Evolutionary conservation across 1,284 basidiomycete genomes (phyloP).

Genomic region (Pyrrhoderma noxium): DNA sequence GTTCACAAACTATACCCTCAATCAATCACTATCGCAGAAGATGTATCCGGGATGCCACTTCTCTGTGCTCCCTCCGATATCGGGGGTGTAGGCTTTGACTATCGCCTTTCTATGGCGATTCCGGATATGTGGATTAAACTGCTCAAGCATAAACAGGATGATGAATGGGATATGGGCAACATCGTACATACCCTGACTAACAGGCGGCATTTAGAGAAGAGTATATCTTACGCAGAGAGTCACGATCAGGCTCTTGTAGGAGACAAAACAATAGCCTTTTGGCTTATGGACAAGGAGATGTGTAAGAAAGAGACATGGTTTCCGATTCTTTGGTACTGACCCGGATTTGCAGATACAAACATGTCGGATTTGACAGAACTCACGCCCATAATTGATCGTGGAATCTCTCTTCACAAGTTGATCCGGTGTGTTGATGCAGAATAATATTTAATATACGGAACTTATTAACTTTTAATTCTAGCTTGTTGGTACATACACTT

Average conservation of each 20-base stretch:
- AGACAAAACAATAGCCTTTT: slow-evolving; percentile 97
- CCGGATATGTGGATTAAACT: slow-evolving; percentile 99
- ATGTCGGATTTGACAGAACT: slow-evolving; percentile 90
- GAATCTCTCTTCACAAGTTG: slow-evolving; percentile 93
- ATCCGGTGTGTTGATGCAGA: slow-evolving; percentile 60
- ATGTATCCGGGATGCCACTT: slow-evolving; percentile 97
- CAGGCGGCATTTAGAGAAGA: slow-evolving; percentile 84
- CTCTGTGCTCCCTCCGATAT: slow-evolving; percentile 74
- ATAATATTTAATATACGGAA: background rate
- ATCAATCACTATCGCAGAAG: slow-evolving; percentile 90
- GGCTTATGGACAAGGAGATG: slow-evolving; percentile 99
- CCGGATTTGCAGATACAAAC: slow-evolving; percentile 65
- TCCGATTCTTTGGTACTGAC: background rate
- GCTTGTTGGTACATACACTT: slow-evolving; percentile 83
- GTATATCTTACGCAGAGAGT: slow-evolving; percentile 92
- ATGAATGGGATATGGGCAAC: slow-evolving; percentile 83
- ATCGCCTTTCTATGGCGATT: slow-evolving; percentile 95
- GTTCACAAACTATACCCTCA: slow-evolving; percentile 78
- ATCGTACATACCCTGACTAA: slow-evolving; percentile 91
- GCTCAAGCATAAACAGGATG: slow-evolving; percentile 86
- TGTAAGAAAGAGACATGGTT: slow-evolving; percentile 47
- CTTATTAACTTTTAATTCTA: slow-evolving; percentile 27
- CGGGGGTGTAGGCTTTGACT: slow-evolving; percentile 96
- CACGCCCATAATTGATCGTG: slow-evolving; percentile 85
- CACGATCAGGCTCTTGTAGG: slow-evolving; percentile 98